Base-by-base conservation (phyloP, 805 yeast genomes). In the Sugiyamaella lignohabitans region DNA sequence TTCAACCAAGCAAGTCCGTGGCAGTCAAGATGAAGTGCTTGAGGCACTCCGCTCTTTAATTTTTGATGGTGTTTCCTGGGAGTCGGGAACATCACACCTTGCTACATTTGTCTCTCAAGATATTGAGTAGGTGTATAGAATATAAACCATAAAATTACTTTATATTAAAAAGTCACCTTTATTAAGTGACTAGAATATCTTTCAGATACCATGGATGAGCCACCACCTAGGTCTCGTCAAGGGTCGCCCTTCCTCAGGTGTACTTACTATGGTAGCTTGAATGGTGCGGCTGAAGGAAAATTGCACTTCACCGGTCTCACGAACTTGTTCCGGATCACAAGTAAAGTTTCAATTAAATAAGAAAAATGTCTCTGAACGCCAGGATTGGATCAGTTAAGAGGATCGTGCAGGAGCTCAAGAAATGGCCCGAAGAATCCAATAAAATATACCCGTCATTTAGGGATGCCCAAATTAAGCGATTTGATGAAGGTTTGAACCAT, bases 1-100 rank as follows among this genome's bases (percentile, higher is more conserved):
- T 68, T 77, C 95, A 47, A 93, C 98, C 30, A 84, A 81, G 66
- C 98, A 91, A 75, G 96, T 89, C 42, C 87, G 98, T 75, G 98
- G 98, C 53, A 70, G 86, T 14, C 75, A 82, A 49, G 82, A 77
- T 45, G 88, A 80, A 17, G 76, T 84, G 48, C 73, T 86, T 55
- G 75, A 72, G 44, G 69, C 97, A 42, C 79, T 91, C 57, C 78
- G 79, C 67, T 75, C 72, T 24, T 78, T 91, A 64, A 82, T 93
- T 47, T 82, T 84, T 64, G 76, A 75, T 45, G 89, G 87, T 53
- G 75, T 67, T 42, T 58, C 86, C 17, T 91, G 98, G 98, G 78
- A 73, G 38, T 87, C 86, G 64, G 96, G 94, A 58, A 88, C 96
- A 47, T 69, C 78, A 56, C 63, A 72, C 46, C 76, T 91, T 58